These are phyloP conservation scores for Lasiodiplodia sp. DNA, from an alignment of 2,329 filamentous ascomycete species.

Conservation along the genomic window DNA sequence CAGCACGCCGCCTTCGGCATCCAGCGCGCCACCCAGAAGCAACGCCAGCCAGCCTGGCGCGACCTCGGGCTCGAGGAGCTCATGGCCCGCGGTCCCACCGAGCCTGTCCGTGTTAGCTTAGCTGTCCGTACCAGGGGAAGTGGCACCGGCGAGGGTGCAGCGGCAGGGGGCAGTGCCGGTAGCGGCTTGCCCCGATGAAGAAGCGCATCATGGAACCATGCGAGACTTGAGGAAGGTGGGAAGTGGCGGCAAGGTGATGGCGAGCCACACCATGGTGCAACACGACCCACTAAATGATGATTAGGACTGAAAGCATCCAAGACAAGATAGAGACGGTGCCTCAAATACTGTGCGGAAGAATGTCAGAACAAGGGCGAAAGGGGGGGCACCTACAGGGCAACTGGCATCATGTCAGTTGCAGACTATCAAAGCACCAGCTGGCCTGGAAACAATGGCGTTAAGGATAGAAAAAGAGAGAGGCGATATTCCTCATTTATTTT, in stretches of 20 bases:
- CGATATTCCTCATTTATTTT: neutral
- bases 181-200: conserved; percentile 30
- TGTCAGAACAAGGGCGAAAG: neutral
- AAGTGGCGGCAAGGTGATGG: neutral
- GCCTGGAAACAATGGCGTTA: neutral
- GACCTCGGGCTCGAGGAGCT: conserved; percentile 77
- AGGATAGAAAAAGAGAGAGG: neutral
- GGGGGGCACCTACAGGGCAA: neutral
- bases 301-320: neutral
- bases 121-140: conserved; percentile 10
- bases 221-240: neutral
- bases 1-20: conserved; percentile 90
- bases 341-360: neutral
- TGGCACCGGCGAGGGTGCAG: conserved; percentile 25
- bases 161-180: conserved; percentile 6
- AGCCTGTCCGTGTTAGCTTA: conserved; percentile 31
- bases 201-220: neutral
- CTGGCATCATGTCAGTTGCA: neutral
- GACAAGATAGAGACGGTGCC: neutral
- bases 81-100: conserved; percentile 68
- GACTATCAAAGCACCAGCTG: neutral
- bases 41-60: conserved; percentile 77
- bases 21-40: conserved; percentile 76
- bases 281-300: neutral
- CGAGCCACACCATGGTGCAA: neutral